Percentiles rank a stretch among this genome's conserved stretches.
Evolutionary conservation across 345 rosid species (phyloP).

Genomic region (Laguncularia racemosa): DNA sequence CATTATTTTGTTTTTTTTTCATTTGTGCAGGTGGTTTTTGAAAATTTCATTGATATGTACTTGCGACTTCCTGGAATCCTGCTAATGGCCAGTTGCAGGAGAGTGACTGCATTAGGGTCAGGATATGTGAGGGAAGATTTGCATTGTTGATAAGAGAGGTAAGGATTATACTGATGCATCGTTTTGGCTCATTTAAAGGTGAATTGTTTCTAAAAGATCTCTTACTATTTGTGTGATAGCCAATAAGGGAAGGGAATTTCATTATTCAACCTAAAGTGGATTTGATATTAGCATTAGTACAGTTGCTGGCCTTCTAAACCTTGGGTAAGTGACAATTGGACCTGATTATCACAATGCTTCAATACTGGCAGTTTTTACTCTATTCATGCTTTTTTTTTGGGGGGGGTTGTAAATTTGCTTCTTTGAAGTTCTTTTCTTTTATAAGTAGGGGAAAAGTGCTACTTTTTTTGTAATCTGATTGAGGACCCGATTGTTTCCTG

Average conservation of each 20-base stretch:
- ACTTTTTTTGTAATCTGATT: no score
- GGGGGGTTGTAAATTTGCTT: no score
- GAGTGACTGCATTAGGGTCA: conserved; percentile 92
- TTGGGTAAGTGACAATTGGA: conserved; percentile 58
- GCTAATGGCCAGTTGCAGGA: conserved; percentile 78
- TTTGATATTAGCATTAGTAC: conserved; percentile 95
- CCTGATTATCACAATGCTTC: conserved; percentile 6
- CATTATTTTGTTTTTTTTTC: conserved; percentile 9
- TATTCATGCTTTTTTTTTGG: background rate
- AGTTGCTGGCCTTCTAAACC: conserved; percentile 96
- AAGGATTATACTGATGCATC: background rate
- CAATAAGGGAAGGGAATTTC: conserved; percentile 97
- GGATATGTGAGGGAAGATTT: conserved; percentile 98
- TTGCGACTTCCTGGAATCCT: conserved; percentile 83
- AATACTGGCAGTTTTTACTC: background rate
- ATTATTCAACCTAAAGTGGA: conserved; percentile 99
- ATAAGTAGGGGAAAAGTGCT: no score
- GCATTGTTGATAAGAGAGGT: conserved; percentile 98
- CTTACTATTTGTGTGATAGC: conserved; percentile 39
- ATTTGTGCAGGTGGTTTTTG: conserved; percentile 71
- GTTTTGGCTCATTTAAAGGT: conserved; percentile 8
- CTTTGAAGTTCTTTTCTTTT: no score
- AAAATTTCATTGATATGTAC: conserved; percentile 90
- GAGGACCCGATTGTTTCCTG: no score
- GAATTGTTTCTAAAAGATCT: conserved; percentile 16